Evolutionary conservation across 176 grass and related monocot genomes (phyloP).

Genomic region (Saccharum officinarum): DNA sequence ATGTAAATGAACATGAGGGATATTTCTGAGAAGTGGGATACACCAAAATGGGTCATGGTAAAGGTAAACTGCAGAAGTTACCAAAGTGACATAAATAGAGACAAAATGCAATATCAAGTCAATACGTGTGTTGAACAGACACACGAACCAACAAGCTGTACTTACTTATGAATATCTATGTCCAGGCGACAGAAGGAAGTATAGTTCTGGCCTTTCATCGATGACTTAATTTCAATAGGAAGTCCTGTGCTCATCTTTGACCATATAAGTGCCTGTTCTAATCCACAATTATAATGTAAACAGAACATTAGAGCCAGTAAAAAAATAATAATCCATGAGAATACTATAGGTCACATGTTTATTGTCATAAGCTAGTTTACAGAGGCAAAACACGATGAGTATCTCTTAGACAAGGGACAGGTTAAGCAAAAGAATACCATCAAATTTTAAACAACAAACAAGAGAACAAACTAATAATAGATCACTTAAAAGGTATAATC

Average conservation of each 20-base stretch:
- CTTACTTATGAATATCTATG: conserved; percentile 97
- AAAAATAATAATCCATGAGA: conserved; percentile 6
- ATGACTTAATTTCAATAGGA: conserved; percentile 93
- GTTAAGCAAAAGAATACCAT: conserved; percentile 2
- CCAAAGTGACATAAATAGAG: conserved; percentile 12
- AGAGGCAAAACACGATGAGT: neutral
- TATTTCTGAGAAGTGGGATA: conserved; percentile 67
- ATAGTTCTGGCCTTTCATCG: conserved; percentile 83
- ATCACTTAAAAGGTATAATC: conserved; percentile 3
- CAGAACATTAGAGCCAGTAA: neutral
- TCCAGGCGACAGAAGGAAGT: conserved; percentile 83
- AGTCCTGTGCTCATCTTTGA: conserved; percentile 98
- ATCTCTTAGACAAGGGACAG: conserved; percentile 9
- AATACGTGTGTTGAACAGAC: conserved; percentile 15
- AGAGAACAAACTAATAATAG: neutral
- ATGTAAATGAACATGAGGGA: conserved; percentile 97
- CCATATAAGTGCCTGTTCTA: conserved; percentile 96
- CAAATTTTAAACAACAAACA: neutral
- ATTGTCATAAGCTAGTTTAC: neutral
- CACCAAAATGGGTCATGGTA: conserved; percentile 33
- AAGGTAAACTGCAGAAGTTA: conserved; percentile 22
- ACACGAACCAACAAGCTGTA: conserved; percentile 2
- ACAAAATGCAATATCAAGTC: conserved; percentile 21
- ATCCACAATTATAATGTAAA: neutral
- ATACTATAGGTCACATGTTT: neutral